Evolutionary conservation across 2,329 filamentous ascomycete species (phyloP).

Genomic region (Aspergillus piperis): DNA sequence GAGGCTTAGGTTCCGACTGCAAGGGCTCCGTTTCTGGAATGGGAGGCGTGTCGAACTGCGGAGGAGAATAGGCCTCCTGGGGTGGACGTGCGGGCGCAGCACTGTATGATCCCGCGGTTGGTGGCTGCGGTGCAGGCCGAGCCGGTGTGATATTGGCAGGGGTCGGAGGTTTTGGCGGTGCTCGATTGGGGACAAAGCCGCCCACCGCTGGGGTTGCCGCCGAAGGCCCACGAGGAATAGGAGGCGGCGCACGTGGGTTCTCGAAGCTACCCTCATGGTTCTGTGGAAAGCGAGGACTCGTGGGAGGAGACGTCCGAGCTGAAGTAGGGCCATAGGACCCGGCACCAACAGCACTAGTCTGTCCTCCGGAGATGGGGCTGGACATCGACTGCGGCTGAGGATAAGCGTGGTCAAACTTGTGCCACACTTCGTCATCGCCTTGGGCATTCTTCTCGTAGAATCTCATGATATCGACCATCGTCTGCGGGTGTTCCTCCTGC

Average conservation of each 20-base stretch:
- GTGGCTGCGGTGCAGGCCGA: conserved; percentile 47
- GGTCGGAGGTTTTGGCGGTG: conserved; percentile 82
- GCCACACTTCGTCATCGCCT: conserved; percentile 81
- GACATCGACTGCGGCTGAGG: conserved; percentile 50
- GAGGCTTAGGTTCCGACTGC: conserved; percentile 60
- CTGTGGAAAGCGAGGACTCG: conserved; percentile 83
- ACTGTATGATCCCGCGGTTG: conserved; percentile 42
- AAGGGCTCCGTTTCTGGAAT: conserved; percentile 60
- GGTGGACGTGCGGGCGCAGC: conserved; percentile 52
- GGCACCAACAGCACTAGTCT: conserved; percentile 38
- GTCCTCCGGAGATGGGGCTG: conserved; percentile 45
- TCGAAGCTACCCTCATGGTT: conserved; percentile 94
- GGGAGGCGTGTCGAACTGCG: conserved; percentile 48
- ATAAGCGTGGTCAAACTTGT: conserved; percentile 91
- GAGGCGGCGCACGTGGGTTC: conserved; percentile 90
- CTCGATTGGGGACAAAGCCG: conserved; percentile 72
- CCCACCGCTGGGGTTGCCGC: conserved; percentile 56
- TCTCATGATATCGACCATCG: conserved; percentile 90
- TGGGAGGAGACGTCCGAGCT: conserved; percentile 71
- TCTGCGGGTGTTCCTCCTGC: conserved; percentile 91
- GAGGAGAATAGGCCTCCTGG: conserved; percentile 53
- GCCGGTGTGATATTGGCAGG: conserved; percentile 40
- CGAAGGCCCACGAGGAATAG: conserved; percentile 64
- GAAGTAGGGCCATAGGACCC: conserved; percentile 55
- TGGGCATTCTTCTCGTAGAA: conserved; percentile 97